Base-by-base conservation (phyloP, 164 flowering plant species). In the Magnolia officinalis region DNA sequence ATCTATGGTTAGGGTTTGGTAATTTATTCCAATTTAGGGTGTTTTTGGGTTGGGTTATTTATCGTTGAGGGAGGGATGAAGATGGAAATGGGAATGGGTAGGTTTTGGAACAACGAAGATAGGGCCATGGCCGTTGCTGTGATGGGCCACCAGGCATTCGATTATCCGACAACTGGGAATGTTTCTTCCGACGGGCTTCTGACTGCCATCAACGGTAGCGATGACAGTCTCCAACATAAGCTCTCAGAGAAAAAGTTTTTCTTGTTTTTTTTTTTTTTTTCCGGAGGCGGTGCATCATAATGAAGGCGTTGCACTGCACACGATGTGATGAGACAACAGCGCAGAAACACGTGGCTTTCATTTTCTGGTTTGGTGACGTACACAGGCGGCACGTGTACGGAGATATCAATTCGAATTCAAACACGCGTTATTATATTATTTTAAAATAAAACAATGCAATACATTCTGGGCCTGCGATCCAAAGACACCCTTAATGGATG, bases 171-270 rank as follows among this genome's bases (percentile, higher is more conserved):
- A 23, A 81, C 89, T 1, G 82, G 83, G 8, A 79, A 80, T 26
- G 72, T 76, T 24, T 73, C 83, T 67, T 63, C 79, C 0, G 87
- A 90, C 8, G 80, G 87, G 18, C 72, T 78, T 37, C 11, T 72
- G 8, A 73, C 86, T 0, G 80, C 80, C 1, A 72, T 80, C 61
- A 55, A 16, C 2, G 86, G 86, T 51, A 84, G 79, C 71, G 94
- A 89, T 77, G 90, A 84, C 78, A 87, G 86, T 81, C 72, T 95
- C 77, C 96, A 95, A 51, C 85, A 83, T 72, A 95, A 86, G 96
- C 91, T 95, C 8, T 88, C 94, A 14, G 96, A 93, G 85, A 24
- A 24, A 24, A 24, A 24, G 26, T 1, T 23, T 23, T n/a, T n/a
- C n/a, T n/a, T n/a, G n/a, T n/a, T n/a, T n/a, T n/a, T n/a, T n/a